phyloP scores from a whole-genome alignment of 202 grass and related monocot genomes.

The Schoenoplectus tabernaemontani region DNA sequence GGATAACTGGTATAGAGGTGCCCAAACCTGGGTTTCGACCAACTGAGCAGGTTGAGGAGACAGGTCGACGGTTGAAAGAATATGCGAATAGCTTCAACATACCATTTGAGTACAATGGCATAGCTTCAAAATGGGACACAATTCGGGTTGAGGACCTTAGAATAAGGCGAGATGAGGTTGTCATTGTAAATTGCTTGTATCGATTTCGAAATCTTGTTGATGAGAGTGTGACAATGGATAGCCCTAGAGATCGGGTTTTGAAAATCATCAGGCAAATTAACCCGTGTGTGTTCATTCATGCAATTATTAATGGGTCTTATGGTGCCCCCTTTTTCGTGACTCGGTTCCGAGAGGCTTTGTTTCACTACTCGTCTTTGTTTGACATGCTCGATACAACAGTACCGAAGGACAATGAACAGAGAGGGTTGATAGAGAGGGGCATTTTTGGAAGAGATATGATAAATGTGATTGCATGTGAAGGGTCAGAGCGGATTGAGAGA shows the following conservation, averaged over 20 bases:
- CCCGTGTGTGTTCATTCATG: conserved; percentile 47
- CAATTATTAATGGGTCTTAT: conserved; percentile 45
- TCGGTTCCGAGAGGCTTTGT: conserved; percentile 50
- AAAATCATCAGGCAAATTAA: conserved; percentile 39
- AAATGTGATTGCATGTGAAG: conserved; percentile 69
- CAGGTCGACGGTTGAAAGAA: conserved; percentile 34
- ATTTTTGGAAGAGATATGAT: conserved; percentile 26
- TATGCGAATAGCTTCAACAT: conserved; percentile 53
- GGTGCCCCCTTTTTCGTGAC: conserved; percentile 52
- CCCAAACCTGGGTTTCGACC: conserved; percentile 46
- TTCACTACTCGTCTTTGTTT: conserved; percentile 48
- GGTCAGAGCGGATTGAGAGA: conserved; percentile 49
- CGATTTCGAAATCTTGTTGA: conserved; percentile 51
- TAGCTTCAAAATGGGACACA: conserved; percentile 50
- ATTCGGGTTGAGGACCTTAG: conserved; percentile 43
- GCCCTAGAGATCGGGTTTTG: conserved; percentile 49
- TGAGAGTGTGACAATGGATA: conserved; percentile 49
- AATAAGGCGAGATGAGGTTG: conserved; percentile 45
- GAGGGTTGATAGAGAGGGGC: conserved; percentile 43
- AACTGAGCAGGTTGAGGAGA: conserved; percentile 23
- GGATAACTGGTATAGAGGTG: conserved; percentile 53
- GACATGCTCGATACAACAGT: conserved; percentile 45
- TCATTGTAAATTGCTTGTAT: conserved; percentile 54
- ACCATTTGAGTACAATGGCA: conserved; percentile 46
- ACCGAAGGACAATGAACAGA: conserved; percentile 35